Evolutionary conservation across 176 grass and related monocot species (phyloP).

Genomic region (Stipa capillata): DNA sequence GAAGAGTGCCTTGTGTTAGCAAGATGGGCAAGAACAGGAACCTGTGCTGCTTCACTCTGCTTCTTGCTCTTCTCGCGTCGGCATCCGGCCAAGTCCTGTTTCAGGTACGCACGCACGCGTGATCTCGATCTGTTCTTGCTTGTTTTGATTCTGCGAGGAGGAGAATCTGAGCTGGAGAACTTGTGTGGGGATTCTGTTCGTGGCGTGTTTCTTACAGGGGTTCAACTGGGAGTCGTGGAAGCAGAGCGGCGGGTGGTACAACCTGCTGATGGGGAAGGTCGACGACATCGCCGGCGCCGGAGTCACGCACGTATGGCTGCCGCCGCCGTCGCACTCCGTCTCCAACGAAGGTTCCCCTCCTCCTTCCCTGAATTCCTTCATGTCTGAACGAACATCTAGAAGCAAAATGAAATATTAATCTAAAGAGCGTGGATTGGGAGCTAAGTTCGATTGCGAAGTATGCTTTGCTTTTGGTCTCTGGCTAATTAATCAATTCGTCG

Average conservation of each 20-base stretch:
- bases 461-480: neutral
- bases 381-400: neutral
- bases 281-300: neutral
- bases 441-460: neutral
- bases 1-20: no score
- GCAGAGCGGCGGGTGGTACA: neutral
- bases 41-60: slow-evolving; percentile 9
- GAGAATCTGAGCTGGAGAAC: neutral
- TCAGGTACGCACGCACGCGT: slow-evolving; percentile 28
- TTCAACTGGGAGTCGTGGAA: slow-evolving; percentile 90
- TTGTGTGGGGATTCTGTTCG: no score
- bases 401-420: neutral
- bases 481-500: neutral
- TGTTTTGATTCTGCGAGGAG: neutral
- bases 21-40: neutral
- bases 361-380: neutral
- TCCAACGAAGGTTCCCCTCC: neutral
- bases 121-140: neutral
- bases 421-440: neutral
- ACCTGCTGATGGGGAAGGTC: neutral
- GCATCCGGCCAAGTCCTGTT: slow-evolving; percentile 43
- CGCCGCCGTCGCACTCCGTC: neutral
- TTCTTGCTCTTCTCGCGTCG: slow-evolving; percentile 5
- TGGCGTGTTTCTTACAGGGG: slow-evolving; percentile 36
- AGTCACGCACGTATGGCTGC: neutral